phyloP scores from a whole-genome alignment of 139 green algal genomes.

The Desmodesmus armatus region DNA sequence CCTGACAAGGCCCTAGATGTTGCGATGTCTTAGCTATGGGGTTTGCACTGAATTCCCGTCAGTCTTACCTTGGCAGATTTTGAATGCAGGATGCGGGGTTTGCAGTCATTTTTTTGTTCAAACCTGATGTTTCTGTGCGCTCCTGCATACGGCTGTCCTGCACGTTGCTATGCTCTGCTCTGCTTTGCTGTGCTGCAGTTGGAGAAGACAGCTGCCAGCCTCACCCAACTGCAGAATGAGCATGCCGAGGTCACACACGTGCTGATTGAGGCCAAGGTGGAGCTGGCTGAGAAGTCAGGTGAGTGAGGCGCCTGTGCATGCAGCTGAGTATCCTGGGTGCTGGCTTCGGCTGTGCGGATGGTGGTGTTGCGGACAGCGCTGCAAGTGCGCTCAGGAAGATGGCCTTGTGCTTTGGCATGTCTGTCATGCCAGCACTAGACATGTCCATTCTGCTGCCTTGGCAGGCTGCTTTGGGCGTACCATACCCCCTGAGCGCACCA shows the following conservation, averaged over 20 bases:
- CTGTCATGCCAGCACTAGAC: background rate
- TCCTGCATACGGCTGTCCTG: background rate
- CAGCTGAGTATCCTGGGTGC: no score
- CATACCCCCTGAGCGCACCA: background rate
- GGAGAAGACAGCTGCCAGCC: background rate
- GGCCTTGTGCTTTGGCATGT: no score
- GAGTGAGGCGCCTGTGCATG: no score
- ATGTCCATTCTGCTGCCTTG: background rate
- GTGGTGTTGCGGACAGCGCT: no score
- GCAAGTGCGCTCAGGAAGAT: no score
- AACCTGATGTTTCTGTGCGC: background rate
- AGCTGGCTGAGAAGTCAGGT: slow-evolving; percentile 56
- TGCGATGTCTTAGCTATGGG: no score
- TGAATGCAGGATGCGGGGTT: no score
- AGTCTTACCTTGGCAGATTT: no score
- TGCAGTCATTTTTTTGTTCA: background rate
- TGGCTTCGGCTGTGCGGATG: no score
- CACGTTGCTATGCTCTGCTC: background rate
- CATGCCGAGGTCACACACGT: slow-evolving; percentile 43
- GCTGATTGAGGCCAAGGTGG: slow-evolving; percentile 56
- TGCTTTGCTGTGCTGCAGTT: slow-evolving; percentile 1
- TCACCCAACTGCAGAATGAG: slow-evolving; percentile 43
- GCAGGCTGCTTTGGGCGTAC: background rate
- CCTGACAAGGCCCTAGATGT: no score
- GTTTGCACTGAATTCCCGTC: no score